A percentile compares a stretch with the other conserved stretches of the same genome.
Conservation (phyloP, 1,284 basidiomycete species). For the Mycosarcoma mackinlayi region DNA sequence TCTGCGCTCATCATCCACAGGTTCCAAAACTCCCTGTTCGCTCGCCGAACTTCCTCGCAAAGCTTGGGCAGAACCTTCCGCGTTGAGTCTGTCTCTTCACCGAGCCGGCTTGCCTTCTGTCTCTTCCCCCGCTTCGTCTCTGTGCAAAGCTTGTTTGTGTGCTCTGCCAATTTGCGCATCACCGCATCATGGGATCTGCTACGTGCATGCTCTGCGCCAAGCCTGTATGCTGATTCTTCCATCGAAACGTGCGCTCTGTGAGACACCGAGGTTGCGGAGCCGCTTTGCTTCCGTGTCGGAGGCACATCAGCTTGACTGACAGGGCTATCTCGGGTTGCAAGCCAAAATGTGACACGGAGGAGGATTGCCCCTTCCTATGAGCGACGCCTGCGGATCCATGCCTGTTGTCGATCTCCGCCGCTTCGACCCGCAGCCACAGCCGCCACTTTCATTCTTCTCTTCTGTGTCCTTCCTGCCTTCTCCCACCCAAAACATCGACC, state of each 20-base stretch:
- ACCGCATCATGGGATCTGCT: conserved; percentile 17
- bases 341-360: not conserved
- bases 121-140: not conserved
- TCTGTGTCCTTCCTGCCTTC: not conserved
- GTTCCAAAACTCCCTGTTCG: not conserved
- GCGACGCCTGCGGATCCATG: not conserved
- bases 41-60: not conserved
- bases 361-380: not conserved
- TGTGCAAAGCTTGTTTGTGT: conserved; percentile 4
- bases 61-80: not conserved
- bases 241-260: conserved; percentile 11
- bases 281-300: not conserved
- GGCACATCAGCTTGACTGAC: too few relatives aligned
- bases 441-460: not conserved
- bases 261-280: conserved; percentile 1
- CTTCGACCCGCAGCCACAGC: conserved; percentile 10
- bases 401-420: conserved; percentile 6
- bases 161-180: conserved; percentile 4
- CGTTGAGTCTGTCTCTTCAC: not conserved
- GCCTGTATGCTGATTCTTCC: not conserved
- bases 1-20: not conserved
- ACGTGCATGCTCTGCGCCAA: conserved; percentile 7
- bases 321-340: too few relatives aligned
- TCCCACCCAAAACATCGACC: conserved; percentile 12
- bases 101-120: not conserved